phyloP scores from a whole-genome alignment of 805 yeast species.

The Lachancea sp. region DNA sequence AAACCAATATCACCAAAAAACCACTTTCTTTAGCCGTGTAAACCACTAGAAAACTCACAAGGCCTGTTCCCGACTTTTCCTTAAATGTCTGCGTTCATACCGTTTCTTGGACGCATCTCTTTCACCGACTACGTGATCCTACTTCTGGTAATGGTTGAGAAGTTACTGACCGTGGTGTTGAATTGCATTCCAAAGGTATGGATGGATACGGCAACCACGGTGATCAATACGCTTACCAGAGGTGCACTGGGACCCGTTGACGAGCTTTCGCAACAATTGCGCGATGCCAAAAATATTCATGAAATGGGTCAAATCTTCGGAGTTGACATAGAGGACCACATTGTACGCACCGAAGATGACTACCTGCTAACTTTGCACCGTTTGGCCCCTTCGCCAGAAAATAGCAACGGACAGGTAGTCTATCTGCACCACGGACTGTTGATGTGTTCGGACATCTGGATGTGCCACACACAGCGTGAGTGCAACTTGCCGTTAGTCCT shows the following conservation, averaged over 20 bases:
- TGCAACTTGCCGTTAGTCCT: slow-evolving; percentile 68
- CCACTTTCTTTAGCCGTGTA: too few species aligned
- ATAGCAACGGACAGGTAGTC: slow-evolving; percentile 44
- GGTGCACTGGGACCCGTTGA: slow-evolving; percentile 12
- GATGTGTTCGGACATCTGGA: slow-evolving; percentile 84
- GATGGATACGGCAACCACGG: slow-evolving; percentile 33
- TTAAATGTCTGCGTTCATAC: slow-evolving; percentile 20
- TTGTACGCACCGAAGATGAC: slow-evolving; percentile 71
- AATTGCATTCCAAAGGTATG: slow-evolving; percentile 40
- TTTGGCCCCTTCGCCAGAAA: slow-evolving; percentile 37
- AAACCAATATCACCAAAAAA: too few species aligned
- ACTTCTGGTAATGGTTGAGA: slow-evolving; percentile 45
- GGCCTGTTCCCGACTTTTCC: too few species aligned
- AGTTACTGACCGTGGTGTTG: slow-evolving; percentile 40
- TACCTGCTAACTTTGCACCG: slow-evolving; percentile 73
- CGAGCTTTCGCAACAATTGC: slow-evolving; percentile 15
- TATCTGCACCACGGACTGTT: slow-evolving; percentile 89
- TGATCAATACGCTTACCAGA: slow-evolving; percentile 15
- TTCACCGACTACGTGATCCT: slow-evolving; percentile 47
- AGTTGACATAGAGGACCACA: slow-evolving; percentile 64
- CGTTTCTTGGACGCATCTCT: slow-evolving; percentile 43
- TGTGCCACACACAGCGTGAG: slow-evolving; percentile 41
- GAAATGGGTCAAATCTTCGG: slow-evolving; percentile 66
- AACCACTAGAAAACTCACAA: too few species aligned
- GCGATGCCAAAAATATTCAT: slow-evolving; percentile 44